Evolutionary conservation across 495 filamentous ascomycete genomes (phyloP).

Genomic region (Aspergillus nidulans): DNA sequence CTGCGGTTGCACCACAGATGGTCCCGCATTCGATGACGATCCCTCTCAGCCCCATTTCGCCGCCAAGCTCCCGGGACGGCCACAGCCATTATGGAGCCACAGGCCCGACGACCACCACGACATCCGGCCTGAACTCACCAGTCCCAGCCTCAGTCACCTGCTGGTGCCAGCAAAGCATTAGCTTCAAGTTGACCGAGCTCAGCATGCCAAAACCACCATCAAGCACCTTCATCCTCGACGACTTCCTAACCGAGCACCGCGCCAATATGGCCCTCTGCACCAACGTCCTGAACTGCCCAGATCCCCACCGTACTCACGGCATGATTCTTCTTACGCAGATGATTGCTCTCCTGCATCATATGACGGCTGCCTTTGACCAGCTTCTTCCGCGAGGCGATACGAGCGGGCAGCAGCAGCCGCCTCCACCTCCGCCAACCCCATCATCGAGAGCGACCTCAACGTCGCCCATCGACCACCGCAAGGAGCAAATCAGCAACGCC

Average conservation of each 20-base stretch:
- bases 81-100: not conserved
- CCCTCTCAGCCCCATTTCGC: constrained; percentile 2
- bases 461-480: not conserved
- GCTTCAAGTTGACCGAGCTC: not conserved
- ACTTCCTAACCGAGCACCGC: constrained; percentile 5
- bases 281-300: not conserved
- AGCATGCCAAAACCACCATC: not conserved
- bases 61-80: not conserved
- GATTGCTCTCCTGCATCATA: constrained; percentile 6
- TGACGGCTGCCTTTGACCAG: constrained; percentile 4
- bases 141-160: not conserved
- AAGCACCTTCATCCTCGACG: not conserved
- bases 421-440: too few relatives aligned
- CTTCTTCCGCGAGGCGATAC: not conserved
- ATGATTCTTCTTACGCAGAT: constrained; percentile 2
- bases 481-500: constrained; percentile 1
- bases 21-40: not conserved
- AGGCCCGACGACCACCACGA: too few relatives aligned
- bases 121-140: too few relatives aligned
- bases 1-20: not conserved
- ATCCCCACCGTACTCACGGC: not conserved
- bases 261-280: constrained; percentile 6
- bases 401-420: not conserved
- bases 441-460: not conserved
- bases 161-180: not conserved